A percentile compares a stretch with the other conserved stretches of the same genome.
Evolutionary conservation across 1,139 yeast genomes (phyloP).

Genomic region (Arxiozyma telluris): DNA sequence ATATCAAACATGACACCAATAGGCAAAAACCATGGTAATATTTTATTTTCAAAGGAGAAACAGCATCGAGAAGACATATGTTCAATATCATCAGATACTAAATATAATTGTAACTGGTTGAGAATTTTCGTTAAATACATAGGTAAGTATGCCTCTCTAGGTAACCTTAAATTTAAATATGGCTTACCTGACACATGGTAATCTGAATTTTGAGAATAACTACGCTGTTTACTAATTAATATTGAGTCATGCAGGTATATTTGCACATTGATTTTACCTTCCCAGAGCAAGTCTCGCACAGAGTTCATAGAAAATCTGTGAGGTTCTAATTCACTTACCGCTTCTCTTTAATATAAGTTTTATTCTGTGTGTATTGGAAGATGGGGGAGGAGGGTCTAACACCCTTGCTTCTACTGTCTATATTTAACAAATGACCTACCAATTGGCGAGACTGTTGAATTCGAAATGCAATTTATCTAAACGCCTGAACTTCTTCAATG

Average conservation of each 20-base stretch:
- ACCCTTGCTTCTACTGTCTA: too few species aligned
- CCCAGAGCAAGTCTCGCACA: conserved; percentile 42
- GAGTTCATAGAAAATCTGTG: conserved; percentile 25
- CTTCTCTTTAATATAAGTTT: too few species aligned
- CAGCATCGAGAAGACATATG: conserved; percentile 42
- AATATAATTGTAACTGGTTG: conserved; percentile 37
- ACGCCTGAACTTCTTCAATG: too few species aligned
- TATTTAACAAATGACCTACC: too few species aligned
- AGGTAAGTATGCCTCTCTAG: conserved; percentile 54
- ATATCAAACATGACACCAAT: conserved; percentile 59
- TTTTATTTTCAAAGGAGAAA: conserved; percentile 58
- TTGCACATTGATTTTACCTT: conserved; percentile 44
- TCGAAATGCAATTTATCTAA: too few species aligned
- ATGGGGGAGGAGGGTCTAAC: too few species aligned
- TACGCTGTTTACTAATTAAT: background rate
- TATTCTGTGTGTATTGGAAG: background rate
- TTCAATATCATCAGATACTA: conserved; percentile 31
- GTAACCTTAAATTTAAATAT: conserved; percentile 16
- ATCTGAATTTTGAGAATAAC: background rate
- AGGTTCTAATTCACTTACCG: background rate
- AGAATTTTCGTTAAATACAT: conserved; percentile 37
- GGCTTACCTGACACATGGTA: background rate
- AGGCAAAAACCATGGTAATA: conserved; percentile 74
- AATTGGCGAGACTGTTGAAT: too few species aligned
- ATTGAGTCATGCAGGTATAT: conserved; percentile 10